These are phyloP conservation scores for Coemansia sp. DNA, from an alignment of 192 early-diverging fungal genomes.

Conservation along the genomic window DNA sequence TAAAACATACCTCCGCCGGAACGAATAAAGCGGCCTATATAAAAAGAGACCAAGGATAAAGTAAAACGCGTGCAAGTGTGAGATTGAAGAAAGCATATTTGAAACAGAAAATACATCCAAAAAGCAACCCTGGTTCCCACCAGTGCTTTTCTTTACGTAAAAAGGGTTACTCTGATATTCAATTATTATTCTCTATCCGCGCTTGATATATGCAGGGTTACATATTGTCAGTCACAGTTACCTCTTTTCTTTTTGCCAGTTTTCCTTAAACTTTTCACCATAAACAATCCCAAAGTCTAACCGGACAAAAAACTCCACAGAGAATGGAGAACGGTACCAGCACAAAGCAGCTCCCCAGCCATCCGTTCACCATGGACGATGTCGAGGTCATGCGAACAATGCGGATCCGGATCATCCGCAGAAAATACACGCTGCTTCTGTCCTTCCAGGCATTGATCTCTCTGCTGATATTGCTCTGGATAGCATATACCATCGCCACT, in stretches of 20 bases:
- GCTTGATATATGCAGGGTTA: too few relatives aligned
- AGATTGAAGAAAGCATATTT: too few relatives aligned
- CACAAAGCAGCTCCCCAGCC: constrained; percentile 21
- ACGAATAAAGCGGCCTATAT: too few relatives aligned
- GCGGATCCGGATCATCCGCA: constrained; percentile 42
- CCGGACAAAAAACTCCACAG: not conserved
- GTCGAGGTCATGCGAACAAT: constrained; percentile 52
- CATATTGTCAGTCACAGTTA: not conserved
- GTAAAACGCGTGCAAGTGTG: too few relatives aligned
- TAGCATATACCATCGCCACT: constrained; percentile 24
- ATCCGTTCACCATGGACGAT: constrained; percentile 42
- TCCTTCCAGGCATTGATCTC: constrained; percentile 23
- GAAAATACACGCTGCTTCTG: constrained; percentile 35
- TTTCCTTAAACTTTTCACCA: not conserved
- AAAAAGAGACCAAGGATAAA: too few relatives aligned
- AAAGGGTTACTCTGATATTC: not conserved
- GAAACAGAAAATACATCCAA: too few relatives aligned
- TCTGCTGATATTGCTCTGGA: constrained; percentile 33
- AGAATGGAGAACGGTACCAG: constrained; percentile 9
- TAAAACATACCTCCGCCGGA: too few relatives aligned
- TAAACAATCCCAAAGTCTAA: too few relatives aligned
- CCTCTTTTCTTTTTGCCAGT: not conserved
- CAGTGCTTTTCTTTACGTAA: not conserved
- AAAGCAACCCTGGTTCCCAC: not conserved
- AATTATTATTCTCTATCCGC: not conserved